Evolutionary conservation across 2,329 filamentous ascomycete species (phyloP).

Genomic region (Clathrospora elynae): DNA sequence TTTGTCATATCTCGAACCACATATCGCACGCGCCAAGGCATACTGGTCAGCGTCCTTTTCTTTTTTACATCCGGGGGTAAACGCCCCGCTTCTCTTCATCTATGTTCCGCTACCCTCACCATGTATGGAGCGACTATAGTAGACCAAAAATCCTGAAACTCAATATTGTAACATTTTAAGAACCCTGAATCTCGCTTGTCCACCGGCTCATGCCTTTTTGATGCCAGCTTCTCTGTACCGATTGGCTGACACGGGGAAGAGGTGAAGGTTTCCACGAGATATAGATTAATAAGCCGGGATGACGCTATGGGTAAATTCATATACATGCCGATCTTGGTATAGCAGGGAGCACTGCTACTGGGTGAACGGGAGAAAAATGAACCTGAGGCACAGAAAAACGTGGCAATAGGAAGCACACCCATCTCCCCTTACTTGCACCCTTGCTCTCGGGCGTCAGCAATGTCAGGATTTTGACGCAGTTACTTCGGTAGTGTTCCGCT

Average conservation of each 20-base stretch:
- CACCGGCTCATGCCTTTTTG: no score
- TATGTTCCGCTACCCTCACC: background rate
- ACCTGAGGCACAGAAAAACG: slow-evolving; percentile 6
- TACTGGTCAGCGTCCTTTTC: background rate
- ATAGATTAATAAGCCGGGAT: no score
- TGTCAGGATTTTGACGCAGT: background rate
- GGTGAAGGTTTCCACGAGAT: no score
- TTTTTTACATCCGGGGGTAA: background rate
- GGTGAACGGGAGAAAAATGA: slow-evolving; percentile 2
- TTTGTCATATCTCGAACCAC: background rate
- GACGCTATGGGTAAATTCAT: no score
- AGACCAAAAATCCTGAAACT: no score
- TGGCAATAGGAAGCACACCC: slow-evolving; percentile 7
- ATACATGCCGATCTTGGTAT: background rate
- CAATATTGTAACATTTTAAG: no score
- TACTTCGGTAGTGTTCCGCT: slow-evolving; percentile 1
- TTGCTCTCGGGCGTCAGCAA: slow-evolving; percentile 8
- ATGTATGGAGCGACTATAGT: no score
- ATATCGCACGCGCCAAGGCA: background rate
- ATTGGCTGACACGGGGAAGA: no score
- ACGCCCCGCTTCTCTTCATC: background rate
- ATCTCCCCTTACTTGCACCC: background rate
- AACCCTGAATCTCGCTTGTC: no score
- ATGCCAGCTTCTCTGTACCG: no score
- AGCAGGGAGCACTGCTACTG: no score